Percentiles rank a stretch among this genome's conserved stretches.
Conservation (phyloP, 2,329 filamentous ascomycete genomes). For the Epichloe gansuensis region DNA sequence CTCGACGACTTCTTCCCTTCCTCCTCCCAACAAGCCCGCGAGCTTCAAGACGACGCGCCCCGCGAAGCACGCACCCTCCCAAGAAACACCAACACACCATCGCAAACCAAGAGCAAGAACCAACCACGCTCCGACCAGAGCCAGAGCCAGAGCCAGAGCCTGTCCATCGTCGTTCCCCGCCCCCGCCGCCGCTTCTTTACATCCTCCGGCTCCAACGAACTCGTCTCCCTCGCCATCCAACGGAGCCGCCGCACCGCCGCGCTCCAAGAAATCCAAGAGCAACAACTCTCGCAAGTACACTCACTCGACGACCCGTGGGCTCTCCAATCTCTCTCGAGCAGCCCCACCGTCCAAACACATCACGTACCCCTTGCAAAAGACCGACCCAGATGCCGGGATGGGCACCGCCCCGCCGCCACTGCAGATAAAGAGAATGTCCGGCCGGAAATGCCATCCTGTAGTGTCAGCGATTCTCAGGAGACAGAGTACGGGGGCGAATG, state of each 20-base stretch:
- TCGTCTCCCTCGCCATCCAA: constrained; percentile 21
- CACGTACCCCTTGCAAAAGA: background rate
- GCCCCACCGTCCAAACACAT: background rate
- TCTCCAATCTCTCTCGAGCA: background rate
- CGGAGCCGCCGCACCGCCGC: constrained; percentile 24
- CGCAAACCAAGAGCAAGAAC: constrained; percentile 7
- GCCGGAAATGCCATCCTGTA: constrained; percentile 1
- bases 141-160: background rate
- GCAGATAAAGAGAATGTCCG: constrained; percentile 16
- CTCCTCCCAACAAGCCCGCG: constrained; percentile 42
- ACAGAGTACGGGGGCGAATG: constrained; percentile 27
- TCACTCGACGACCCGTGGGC: background rate
- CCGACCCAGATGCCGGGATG: too few species aligned
- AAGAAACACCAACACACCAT: background rate
- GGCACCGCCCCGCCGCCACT: background rate
- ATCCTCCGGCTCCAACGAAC: constrained; percentile 23
- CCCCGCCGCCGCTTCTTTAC: constrained; percentile 23
- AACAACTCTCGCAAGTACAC: constrained; percentile 14
- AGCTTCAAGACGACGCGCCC: constrained; percentile 31
- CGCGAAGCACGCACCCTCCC: background rate
- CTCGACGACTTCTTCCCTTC: constrained; percentile 43
- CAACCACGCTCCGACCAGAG: constrained; percentile 2
- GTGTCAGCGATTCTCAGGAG: constrained; percentile 21
- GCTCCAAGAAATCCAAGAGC: constrained; percentile 16
- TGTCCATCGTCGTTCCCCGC: constrained; percentile 4